phyloP scores from a whole-genome alignment of 2,329 filamentous ascomycete genomes.

The Onygena corvina region DNA sequence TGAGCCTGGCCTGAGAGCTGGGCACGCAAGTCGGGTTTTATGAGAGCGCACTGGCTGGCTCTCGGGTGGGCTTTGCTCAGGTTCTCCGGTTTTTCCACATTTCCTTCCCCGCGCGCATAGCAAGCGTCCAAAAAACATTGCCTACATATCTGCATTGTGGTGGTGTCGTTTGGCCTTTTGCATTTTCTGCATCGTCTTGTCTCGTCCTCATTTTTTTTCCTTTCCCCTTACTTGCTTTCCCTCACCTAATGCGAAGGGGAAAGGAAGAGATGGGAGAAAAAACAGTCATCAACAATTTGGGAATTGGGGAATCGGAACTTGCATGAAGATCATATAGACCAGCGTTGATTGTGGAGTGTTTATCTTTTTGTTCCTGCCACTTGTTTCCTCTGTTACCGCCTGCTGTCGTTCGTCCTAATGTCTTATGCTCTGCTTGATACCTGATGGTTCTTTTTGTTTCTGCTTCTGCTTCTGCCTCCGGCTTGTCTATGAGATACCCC shows the following conservation, averaged over 20 bases:
- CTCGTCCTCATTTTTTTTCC: background rate
- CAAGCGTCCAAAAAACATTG: background rate
- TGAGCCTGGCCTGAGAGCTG: too few species aligned
- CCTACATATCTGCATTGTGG: constrained; percentile 9
- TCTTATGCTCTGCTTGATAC: background rate
- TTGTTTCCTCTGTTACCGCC: background rate
- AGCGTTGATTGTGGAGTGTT: constrained; percentile 31
- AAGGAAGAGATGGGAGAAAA: background rate
- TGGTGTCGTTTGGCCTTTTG: constrained; percentile 10
- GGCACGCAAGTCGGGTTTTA: too few species aligned
- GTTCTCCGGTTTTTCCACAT: background rate
- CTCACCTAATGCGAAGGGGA: background rate
- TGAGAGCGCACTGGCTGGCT: background rate
- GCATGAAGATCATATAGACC: constrained; percentile 36
- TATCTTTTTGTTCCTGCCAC: constrained; percentile 7
- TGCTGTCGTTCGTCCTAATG: background rate
- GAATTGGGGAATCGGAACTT: constrained; percentile 14
- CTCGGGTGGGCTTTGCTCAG: background rate
- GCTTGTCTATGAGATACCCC: constrained; percentile 7
- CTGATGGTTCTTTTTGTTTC: constrained; percentile 3
- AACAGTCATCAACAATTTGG: constrained; percentile 10
- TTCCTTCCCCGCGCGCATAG: background rate
- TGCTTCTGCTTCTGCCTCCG: constrained; percentile 1
- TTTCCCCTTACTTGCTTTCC: background rate
- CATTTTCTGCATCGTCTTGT: constrained; percentile 4